phyloP scores from a whole-genome alignment of 2,329 filamentous ascomycete genomes.

The Orbilia quercus region DNA sequence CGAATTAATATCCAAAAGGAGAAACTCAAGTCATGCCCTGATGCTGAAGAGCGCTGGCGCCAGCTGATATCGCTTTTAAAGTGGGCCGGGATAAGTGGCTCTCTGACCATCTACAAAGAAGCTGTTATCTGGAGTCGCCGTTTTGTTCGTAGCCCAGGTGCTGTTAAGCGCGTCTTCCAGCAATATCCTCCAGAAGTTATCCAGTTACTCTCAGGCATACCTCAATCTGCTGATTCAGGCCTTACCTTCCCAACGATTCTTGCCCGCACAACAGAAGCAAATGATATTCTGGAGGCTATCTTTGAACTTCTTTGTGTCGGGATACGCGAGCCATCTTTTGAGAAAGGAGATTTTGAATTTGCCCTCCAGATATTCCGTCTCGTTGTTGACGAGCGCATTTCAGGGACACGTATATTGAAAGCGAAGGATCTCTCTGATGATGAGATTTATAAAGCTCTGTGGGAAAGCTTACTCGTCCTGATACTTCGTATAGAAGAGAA shows the following conservation, averaged over 20 bases:
- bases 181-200: background rate
- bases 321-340: constrained; percentile 15
- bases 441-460: constrained; percentile 4
- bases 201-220: constrained; percentile 4
- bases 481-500: constrained; percentile 16
- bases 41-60: background rate
- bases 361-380: background rate
- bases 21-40: background rate
- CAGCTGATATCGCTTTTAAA: background rate
- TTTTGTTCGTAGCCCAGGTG: constrained; percentile 11
- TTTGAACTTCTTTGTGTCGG: constrained; percentile 4
- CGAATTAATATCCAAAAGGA: background rate
- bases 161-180: background rate
- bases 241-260: background rate
- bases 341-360: background rate
- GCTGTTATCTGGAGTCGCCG: constrained; percentile 17
- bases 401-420: background rate
- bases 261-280: background rate
- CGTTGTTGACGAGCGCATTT: constrained; percentile 1
- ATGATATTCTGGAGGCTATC: constrained; percentile 1
- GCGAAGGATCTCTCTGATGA: background rate
- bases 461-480: constrained; percentile 1
- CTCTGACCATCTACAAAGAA: background rate
- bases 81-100: constrained; percentile 18
- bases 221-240: background rate